Conservation (phyloP, 148 eudicot species). For the Suaeda aralocaspica region DNA sequence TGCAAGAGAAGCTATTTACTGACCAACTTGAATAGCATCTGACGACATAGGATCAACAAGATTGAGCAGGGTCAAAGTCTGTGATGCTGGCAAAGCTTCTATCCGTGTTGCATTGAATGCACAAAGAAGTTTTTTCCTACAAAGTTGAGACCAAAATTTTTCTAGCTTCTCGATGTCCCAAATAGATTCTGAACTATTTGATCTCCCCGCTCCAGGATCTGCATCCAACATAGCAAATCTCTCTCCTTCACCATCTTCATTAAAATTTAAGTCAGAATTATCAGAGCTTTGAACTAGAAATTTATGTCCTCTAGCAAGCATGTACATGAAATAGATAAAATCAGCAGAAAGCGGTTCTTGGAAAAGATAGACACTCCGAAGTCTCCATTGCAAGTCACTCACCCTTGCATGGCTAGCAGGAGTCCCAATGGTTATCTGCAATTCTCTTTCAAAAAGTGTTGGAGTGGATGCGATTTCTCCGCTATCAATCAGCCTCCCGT, state of each 20-base stretch:
- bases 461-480: conserved; percentile 76
- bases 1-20: not conserved
- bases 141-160: conserved; percentile 68
- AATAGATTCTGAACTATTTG: conserved; percentile 63
- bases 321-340: conserved; percentile 75
- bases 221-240: conserved; percentile 66
- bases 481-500: conserved; percentile 74
- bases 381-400: conserved; percentile 70
- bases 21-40: conserved; percentile 72
- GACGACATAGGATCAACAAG: conserved; percentile 78
- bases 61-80: conserved; percentile 77
- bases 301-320: conserved; percentile 80
- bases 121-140: conserved; percentile 79
- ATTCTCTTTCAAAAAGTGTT: conserved; percentile 56
- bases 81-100: conserved; percentile 65
- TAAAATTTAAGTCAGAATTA: conserved; percentile 51
- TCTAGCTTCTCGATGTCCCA: conserved; percentile 72
- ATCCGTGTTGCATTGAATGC: conserved; percentile 89
- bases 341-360: conserved; percentile 76
- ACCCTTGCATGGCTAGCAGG: conserved; percentile 53
- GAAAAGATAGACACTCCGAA: conserved; percentile 76
- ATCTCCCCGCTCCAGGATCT: conserved; percentile 43
- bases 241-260: conserved; percentile 76
- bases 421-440: conserved; percentile 76
- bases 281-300: conserved; percentile 68